Evolutionary conservation across 352 stramenopile species (phyloP), one percentile per base, ranked within the genome.

Genomic region (Phytopythium ostracodes): DNA sequence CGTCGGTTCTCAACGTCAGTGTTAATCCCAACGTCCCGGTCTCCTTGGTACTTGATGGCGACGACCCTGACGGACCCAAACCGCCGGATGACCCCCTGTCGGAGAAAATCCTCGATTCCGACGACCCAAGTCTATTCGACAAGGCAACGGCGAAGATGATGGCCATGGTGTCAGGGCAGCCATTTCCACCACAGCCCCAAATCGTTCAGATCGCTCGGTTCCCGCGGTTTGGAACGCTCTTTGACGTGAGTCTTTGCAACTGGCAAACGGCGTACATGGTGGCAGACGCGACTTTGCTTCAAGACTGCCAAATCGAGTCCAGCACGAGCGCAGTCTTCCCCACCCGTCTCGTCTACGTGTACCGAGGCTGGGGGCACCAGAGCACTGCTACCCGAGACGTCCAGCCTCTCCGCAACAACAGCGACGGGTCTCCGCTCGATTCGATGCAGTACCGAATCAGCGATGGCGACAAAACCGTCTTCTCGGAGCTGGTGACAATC

Each of bases 371-470:
- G 72, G 62, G 63, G 1, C 60, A 67, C 27, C 11, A 63, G 15
- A n/a, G 2, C 18, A 31, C n/a, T 20, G 59, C 14, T 18, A 17
- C 27, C 18, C 47, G 14, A 38, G 54, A 31, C 51, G 31, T 8
- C 5, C 18, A 27, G 4, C 29, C 51, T 25, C 22, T 60, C 2
- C 24, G 14, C 11, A 63, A 56, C n/a, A 63, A 50, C 36, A n/a
- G 53, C 2, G 38, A 72, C 11, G 29, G 24, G 9, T 14, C 40
- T 31, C 27, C 64, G 11, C 63, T 77, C 44, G 83, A 92, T 67
- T 65, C 75, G 10, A 51, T 92, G 2, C 56, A 63, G 62, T 92
- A 88, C 63, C 67, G 66, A 56, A 68, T 92, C 35, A 82, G 68
- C 2, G 69, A 84, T 52, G 71, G 66, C 22, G 69, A 85, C 50